Base-by-base conservation (phyloP, 2,329 filamentous ascomycete species). In the Alternaria brassicicola region DNA sequence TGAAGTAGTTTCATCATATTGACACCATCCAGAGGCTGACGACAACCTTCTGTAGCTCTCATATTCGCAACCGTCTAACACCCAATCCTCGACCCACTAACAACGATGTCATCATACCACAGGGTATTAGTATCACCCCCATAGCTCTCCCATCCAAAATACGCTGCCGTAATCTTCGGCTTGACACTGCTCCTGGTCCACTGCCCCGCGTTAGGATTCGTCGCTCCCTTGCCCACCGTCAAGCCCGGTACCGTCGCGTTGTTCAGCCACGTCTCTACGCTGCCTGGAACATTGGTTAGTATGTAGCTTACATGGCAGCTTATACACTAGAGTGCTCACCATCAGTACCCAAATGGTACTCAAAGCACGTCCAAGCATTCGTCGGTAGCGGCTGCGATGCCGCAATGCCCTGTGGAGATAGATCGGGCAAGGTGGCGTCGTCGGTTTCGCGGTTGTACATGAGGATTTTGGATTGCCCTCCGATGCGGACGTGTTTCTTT, bases 371-470 rank as follows among this genome's bases (percentile, higher is more conserved):
- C 83, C 85, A 88, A 3, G 60, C 55, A 57, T 79, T 80, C 2
- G 84, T 78, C 0, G 84, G 79, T 30, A 88, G 80, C 2, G 81
- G 76, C 2, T 72, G 76, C 3, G 85, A 87, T 0, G 84, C 72
- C 0, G 84, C 84, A 50, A 87, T 85, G 12, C 86, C 85, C 25
- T 86, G 78, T 0, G 86, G 85, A 0, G 84, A 86, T 19, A 88
- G 82, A 55, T 87, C 84, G 0, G 85, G 86, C 0, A 88, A 82
- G 1, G 86, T 88, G 0, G 85, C 85, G 59, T 88, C 85, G 71
- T 88, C 85, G 15, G 81, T 81, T 68, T 88, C 85, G 71, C 85
- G 85, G 80, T 88, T 88, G 79, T 84, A 88, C 85, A 88, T 87
- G 31, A 88, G 74, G 68, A 88, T 87, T 62, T 82, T 80, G 76